Conservation (phyloP, 306 rosid species). For the Cucurbita pepo region DNA sequence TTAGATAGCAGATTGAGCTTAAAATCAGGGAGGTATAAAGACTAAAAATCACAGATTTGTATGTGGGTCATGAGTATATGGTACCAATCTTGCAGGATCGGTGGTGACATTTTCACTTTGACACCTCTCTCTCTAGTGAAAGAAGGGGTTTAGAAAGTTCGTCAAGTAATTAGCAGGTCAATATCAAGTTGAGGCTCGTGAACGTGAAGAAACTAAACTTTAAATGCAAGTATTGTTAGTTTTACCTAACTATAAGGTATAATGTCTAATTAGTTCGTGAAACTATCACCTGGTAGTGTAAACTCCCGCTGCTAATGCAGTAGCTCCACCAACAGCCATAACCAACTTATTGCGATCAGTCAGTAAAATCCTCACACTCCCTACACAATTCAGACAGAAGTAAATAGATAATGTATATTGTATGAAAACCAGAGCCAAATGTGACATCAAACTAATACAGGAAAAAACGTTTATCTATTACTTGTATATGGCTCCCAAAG, state of each 20-base stretch:
- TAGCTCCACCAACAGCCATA: slow-evolving; percentile 95
- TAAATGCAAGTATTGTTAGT: not conserved
- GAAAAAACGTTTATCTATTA: not conserved
- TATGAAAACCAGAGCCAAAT: not conserved
- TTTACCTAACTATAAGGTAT: not conserved
- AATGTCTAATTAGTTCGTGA: not conserved
- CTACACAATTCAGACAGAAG: slow-evolving; percentile 35
- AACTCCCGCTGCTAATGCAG: slow-evolving; percentile 96
- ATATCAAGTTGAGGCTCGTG: not conserved
- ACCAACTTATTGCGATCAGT: slow-evolving; percentile 82
- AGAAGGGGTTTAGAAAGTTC: not conserved
- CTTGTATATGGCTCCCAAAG: not conserved
- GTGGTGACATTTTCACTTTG: not conserved
- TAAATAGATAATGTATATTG: slow-evolving; percentile 2
- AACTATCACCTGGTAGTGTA: slow-evolving; percentile 72
- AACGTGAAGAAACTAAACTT: not conserved
- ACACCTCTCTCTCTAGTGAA: not conserved
- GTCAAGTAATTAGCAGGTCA: not conserved
- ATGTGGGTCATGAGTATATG: not conserved
- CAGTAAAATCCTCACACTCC: slow-evolving; percentile 68
- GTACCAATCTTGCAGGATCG: not conserved
- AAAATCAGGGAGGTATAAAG: not conserved
- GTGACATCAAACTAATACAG: not conserved
- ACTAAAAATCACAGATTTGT: not conserved
- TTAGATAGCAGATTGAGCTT: not conserved